phyloP scores from a whole-genome alignment of 257 asterid species.

The Forsythia suspensa region DNA sequence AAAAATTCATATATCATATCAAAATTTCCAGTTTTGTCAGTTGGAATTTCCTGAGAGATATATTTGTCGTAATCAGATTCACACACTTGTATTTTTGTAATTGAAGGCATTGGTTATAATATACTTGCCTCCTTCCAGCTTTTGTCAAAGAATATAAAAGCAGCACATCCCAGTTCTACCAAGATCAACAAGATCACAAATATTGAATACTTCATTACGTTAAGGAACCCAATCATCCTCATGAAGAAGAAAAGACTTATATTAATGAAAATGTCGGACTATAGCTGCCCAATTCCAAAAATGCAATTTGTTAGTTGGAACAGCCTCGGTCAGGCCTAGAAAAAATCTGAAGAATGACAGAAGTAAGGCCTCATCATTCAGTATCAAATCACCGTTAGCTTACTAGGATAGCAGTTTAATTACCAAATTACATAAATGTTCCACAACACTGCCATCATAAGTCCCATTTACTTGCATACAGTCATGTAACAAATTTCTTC shows the following conservation, averaged over 20 bases:
- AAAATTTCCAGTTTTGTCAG: slow-evolving; percentile 55
- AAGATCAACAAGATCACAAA: slow-evolving; percentile 79
- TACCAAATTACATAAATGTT: background rate
- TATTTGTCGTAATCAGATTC: slow-evolving; percentile 15
- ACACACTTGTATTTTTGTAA: background rate
- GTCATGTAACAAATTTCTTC: background rate
- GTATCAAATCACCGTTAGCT: background rate
- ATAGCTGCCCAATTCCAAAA: background rate
- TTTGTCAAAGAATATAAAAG: slow-evolving; percentile 86
- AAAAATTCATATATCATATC: background rate
- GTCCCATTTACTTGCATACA: background rate
- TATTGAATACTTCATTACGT: slow-evolving; percentile 61
- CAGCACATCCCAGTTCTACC: slow-evolving; percentile 81
- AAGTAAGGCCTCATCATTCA: background rate
- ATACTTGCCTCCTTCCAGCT: slow-evolving; percentile 86
- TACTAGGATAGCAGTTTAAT: background rate
- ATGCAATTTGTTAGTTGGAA: background rate
- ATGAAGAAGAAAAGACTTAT: background rate
- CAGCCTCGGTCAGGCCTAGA: background rate
- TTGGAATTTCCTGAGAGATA: slow-evolving; percentile 59
- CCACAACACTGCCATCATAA: background rate
- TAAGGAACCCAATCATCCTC: slow-evolving; percentile 59
- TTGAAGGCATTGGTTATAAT: slow-evolving; percentile 15
- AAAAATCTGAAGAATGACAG: background rate
- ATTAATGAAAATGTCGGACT: background rate